Base-by-base conservation (phyloP, 2,329 filamentous ascomycete species). In the Verruconis gallopava region DNA sequence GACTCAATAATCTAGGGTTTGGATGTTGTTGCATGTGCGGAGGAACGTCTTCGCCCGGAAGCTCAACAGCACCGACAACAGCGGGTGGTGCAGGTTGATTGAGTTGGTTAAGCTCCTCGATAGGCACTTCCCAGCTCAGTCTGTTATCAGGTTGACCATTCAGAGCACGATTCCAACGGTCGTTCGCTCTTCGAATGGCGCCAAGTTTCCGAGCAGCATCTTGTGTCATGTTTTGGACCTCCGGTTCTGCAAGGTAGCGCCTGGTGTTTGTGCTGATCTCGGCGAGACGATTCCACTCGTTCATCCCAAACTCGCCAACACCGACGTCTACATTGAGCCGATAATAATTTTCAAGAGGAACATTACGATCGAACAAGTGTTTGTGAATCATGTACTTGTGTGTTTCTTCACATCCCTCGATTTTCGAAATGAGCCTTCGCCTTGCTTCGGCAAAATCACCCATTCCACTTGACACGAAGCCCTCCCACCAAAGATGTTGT, bases 261-360 rank as follows among this genome's bases (percentile, higher is more conserved):
- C 84, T 75, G 0, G 91, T 98, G 55, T 81, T 81, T 12, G 85
- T 95, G 65, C 85, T 94, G 63, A 98, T 96, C 40, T 95, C 89
- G 19, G 84, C 81, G n/a, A 96, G 66, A 3, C 88, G 77, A 53
- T 85, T 76, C 91, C 91, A 98, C 58, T 96, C 91, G 56, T 96
- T 98, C 86, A 98, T 96, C 40, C 84, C 89, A 58, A 95, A 96
- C 56, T 96, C 91, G 41, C 89, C 88, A 3, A 96, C 88, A 1
- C 89, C 91, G 13, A 94, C 79, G 56, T 96, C 88, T 32, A 96
- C 91, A 49, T 98, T 98, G n/a, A 96, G 68, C 5, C 91, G 81
- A 59, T 86, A 93, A 65, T 98, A 98, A 58, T 93, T 85, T 45
- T 95, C 88, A 40, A 76, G 73, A 52, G 82, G 88, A 46, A 96